These are phyloP conservation scores for Crithidia mellificae DNA, from an alignment of 208 protist species.

Conservation along the genomic window DNA sequence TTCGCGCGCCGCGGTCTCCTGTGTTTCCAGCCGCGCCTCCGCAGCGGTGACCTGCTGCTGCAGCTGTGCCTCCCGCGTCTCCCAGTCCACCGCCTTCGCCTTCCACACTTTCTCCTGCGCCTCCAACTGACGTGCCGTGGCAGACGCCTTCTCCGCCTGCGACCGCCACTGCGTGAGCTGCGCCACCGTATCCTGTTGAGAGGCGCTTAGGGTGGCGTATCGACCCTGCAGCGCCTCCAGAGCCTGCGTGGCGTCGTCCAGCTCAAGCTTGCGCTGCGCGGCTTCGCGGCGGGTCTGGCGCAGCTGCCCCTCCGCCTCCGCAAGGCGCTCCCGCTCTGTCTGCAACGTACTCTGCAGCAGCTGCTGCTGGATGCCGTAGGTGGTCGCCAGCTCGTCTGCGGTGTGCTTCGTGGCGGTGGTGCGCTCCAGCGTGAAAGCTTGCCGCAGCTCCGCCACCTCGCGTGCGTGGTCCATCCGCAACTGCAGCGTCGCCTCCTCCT, in stretches of 20 bases:
- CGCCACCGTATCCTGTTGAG: conserved; percentile 21
- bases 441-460: conserved; percentile 55
- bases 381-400: conserved; percentile 51
- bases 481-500: conserved; percentile 44
- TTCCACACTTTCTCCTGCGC: conserved; percentile 26
- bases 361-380: conserved; percentile 58
- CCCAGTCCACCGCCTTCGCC: conserved; percentile 30
- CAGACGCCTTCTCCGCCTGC: conserved; percentile 22
- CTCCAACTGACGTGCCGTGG: conserved; percentile 25
- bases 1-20: conserved; percentile 50
- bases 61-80: conserved; percentile 28
- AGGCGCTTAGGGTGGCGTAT: conserved; percentile 1
- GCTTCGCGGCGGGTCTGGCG: conserved; percentile 24
- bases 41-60: conserved; percentile 27
- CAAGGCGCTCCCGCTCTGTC: conserved; percentile 46
- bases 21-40: conserved; percentile 38
- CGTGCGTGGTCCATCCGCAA: conserved; percentile 47
- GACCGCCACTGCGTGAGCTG: conserved; percentile 20
- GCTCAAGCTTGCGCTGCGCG: conserved; percentile 21
- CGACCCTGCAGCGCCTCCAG: conserved; percentile 18
- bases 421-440: conserved; percentile 44
- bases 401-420: conserved; percentile 48
- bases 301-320: conserved; percentile 41
- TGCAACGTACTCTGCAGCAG: conserved; percentile 50
- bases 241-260: conserved; percentile 16